A percentile compares a stretch with the other conserved stretches of the same genome.
Evolutionary conservation across 768 basidiomycete species (phyloP).

Genomic region (Amanita pallidorosea): DNA sequence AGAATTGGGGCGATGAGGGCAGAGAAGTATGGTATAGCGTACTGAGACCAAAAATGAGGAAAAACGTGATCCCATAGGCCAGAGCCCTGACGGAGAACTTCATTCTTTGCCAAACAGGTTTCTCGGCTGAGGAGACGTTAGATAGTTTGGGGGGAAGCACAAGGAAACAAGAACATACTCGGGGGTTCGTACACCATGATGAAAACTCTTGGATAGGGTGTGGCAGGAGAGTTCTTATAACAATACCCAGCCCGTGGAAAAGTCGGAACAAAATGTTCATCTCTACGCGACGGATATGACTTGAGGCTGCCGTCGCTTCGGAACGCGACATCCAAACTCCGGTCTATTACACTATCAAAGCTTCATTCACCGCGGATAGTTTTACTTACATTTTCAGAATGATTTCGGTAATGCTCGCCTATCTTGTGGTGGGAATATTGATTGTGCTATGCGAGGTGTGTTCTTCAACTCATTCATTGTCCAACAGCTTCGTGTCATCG

Average conservation of each 20-base stretch:
- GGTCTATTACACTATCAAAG: not conserved
- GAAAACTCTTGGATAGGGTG: not conserved
- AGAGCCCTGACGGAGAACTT: not conserved
- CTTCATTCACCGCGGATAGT: not conserved
- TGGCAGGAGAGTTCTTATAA: not conserved
- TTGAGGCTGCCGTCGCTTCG: not conserved
- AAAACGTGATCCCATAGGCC: constrained; percentile 13
- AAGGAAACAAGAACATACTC: not conserved
- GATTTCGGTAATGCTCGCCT: not conserved
- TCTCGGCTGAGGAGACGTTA: not conserved
- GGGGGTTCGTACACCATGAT: not conserved
- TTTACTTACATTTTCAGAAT: not conserved
- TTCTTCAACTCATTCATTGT: no score
- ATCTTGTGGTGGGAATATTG: no score
- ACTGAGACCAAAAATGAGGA: constrained; percentile 18
- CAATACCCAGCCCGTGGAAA: not conserved
- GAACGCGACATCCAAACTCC: not conserved
- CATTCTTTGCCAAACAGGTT: not conserved
- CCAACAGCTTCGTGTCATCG: no score
- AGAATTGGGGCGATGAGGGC: not conserved
- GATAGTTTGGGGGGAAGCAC: not conserved
- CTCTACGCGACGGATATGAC: not conserved
- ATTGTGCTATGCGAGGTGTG: no score
- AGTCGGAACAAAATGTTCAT: not conserved
- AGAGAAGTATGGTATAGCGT: constrained; percentile 7